Evolutionary conservation across 441 rosid species (phyloP).

Genomic region (Populus trichocarpa): DNA sequence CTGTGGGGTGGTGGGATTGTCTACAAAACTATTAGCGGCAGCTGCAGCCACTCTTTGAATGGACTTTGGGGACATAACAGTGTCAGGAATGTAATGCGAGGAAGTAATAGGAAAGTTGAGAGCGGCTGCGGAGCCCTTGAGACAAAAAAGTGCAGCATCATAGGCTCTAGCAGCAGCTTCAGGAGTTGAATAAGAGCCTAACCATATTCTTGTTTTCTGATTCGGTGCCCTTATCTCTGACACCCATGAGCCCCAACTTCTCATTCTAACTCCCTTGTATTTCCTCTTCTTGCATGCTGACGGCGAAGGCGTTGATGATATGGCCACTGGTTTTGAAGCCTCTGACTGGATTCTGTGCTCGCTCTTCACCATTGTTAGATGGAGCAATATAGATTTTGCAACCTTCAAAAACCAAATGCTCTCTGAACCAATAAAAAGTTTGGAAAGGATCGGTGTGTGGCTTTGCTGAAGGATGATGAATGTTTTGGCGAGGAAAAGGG

Average conservation of each 20-base stretch:
- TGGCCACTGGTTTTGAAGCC: constrained; percentile 23
- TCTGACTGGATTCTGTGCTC: constrained; percentile 39
- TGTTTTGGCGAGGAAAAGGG: background rate
- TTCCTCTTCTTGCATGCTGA: constrained; percentile 48
- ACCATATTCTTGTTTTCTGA: constrained; percentile 91
- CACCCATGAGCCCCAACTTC: constrained; percentile 99
- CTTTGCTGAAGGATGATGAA: background rate
- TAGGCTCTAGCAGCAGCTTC: constrained; percentile 98
- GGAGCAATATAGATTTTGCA: background rate
- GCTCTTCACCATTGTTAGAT: constrained; percentile 46
- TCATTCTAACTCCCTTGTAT: constrained; percentile 95
- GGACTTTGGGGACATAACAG: constrained; percentile 74
- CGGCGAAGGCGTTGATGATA: constrained; percentile 23
- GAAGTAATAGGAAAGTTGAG: constrained; percentile 71
- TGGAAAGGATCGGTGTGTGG: background rate
- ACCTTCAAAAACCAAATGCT: background rate
- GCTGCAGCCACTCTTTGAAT: constrained; percentile 88
- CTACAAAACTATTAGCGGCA: constrained; percentile 45
- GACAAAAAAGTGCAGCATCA: constrained; percentile 90
- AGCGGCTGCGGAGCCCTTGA: constrained; percentile 79
- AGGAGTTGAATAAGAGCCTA: constrained; percentile 90
- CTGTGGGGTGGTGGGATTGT: constrained; percentile 22
- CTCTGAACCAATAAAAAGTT: background rate
- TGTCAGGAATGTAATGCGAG: constrained; percentile 38
- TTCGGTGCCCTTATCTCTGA: constrained; percentile 96